Evolutionary conservation across 108 stramenopile species (phyloP), one percentile per base, ranked within the genome.

Genomic region (Hondaea fermentalgiana): DNA sequence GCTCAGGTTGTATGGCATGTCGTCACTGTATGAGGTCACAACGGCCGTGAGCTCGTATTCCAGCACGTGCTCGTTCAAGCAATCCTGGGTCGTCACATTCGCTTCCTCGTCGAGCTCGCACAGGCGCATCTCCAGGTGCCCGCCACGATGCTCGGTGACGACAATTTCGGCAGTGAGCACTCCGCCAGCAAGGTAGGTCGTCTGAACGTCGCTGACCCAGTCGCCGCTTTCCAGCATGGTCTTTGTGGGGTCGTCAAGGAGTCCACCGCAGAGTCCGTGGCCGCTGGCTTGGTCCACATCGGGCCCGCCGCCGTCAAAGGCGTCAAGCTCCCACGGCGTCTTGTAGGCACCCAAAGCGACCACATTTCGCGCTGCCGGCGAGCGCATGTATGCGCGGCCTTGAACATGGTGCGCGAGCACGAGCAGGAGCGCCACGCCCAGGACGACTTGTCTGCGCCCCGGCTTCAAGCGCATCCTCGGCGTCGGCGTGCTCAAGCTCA

Each of bases 251-350:
- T n/a, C 45, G 25, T 83, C 51, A n/a, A 53, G 6, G n/a, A 83
- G 44, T 43, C 76, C 76, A 16, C 76, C 76, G 51, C 76, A 83
- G 25, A 83, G 19, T 6, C 76, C 76, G 51, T 83, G 16, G 93
- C 92, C 12, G 95, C 94, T 23, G 93, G 92, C 28, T 97, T 96
- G 29, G 96, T 96, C 69, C 98, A 98, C 97, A 92, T 92, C 42
- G 95, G 96, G 8, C 97, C 98, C 90, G 95, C 96, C 25, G 64
- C 98, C 59, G 90, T 99, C 69, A 97, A 98, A 87, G 94, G 93
- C 42, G 98, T 98, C 4, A 92, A 93, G 19, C 60, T 98, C n/a
- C 98, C 51, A n/a, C 44, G 87, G 87, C 17, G 57, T 3, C 57
- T 43, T 57, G 58, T 58, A 87, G 12, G 87, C 87, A 5, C 87